These are phyloP conservation scores for Pulveroboletus sp. DNA, from an alignment of 768 basidiomycete genomes.

Conservation along the genomic window DNA sequence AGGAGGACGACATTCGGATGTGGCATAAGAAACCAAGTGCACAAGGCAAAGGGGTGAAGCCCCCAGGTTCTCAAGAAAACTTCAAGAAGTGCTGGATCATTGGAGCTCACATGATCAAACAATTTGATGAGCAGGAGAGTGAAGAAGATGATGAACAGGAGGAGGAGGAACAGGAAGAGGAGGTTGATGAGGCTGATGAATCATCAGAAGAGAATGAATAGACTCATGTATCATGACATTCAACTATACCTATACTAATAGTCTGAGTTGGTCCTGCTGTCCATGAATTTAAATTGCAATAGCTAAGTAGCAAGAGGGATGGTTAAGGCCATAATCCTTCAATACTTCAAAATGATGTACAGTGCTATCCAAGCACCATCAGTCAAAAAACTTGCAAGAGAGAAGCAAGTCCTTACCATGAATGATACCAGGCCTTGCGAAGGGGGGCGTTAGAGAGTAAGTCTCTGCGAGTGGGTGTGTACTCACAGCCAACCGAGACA, in stretches of 20 bases:
- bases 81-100: conserved; percentile 66
- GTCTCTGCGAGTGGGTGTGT: neutral
- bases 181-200: neutral
- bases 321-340: neutral
- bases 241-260: conserved; percentile 7
- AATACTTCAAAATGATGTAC: conserved; percentile 81
- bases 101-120: conserved; percentile 71
- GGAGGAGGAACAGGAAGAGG: conserved; percentile 23
- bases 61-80: conserved; percentile 46
- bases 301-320: neutral
- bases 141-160: conserved; percentile 42
- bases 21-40: conserved; percentile 70
- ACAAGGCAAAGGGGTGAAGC: conserved; percentile 46
- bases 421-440: conserved; percentile 66
- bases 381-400: conserved; percentile 4
- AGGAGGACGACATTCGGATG: conserved; percentile 82
- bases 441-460: conserved; percentile 9
- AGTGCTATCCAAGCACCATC: conserved; percentile 45
- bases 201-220: conserved; percentile 15
- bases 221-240: conserved; percentile 2
- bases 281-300: too few species aligned
- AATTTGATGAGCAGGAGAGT: conserved; percentile 76
- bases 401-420: conserved; percentile 43
- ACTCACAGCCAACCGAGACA: conserved; percentile 74
- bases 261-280: neutral